Base-by-base conservation (phyloP, 148 eudicot genomes). In the Nyssa sinensis region DNA sequence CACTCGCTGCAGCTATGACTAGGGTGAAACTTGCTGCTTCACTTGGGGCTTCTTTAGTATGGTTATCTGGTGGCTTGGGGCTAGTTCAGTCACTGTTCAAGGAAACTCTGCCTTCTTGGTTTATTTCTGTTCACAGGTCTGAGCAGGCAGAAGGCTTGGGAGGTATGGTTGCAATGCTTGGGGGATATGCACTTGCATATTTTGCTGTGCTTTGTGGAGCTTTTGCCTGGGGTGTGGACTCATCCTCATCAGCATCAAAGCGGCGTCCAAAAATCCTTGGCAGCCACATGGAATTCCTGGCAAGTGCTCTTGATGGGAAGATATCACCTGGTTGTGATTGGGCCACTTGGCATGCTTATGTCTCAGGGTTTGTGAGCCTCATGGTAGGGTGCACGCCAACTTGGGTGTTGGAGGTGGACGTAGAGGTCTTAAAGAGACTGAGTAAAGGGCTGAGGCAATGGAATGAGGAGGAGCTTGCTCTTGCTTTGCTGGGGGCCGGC, bases 61-160 rank as follows among this genome's bases (percentile, higher is more conserved):
- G 88, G 87, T 71, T 90, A 67, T 80, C 94, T 0, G 98, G 98
- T 37, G 98, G 98, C 5, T 85, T 72, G 10, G 88, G 86, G 33
- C 75, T 93, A 47, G 87, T 93, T 57, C 92, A 89, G 74, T 87
- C 92, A 49, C 71, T 93, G 24, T 70, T 93, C 33, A 86, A 87
- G 67, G 96, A 93, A 81, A 93, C 92, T 2, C 73, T 93, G 27
- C 98, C 98, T 17, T 88, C 98, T 71, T 91, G 98, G 98, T 93
- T 93, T 75, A 84, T 93, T 71, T 87, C 92, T 2, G 81, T 66
- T 71, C 89, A 90, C 63, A 79, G 81, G 69, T 75, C 86, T 49
- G 83, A 79, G 55, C 78, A 62, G 13, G 86, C 82, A 75, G 83
- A 81, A 23, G 82, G 53, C 16, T 32, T 81, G 19, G 82, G 78